phyloP scores from a whole-genome alignment of 2,329 filamentous ascomycete species.

The Cadophora sp. region DNA sequence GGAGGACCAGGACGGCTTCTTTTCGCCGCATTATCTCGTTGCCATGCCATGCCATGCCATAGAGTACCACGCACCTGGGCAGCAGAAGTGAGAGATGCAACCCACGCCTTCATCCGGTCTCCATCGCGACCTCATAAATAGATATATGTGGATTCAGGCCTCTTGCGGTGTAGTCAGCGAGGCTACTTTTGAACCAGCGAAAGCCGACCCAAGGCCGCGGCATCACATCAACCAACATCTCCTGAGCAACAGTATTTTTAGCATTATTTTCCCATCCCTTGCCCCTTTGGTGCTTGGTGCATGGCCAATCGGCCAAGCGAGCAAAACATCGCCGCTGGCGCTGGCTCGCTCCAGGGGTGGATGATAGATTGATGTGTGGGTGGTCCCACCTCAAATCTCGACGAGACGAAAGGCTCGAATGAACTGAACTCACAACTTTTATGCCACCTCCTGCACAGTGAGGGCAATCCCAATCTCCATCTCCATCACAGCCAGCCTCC shows the following conservation, averaged over 20 bases:
- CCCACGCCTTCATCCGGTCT: constrained; percentile 3
- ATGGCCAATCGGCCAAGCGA: constrained; percentile 5
- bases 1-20: background rate
- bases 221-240: background rate
- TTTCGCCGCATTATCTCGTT: background rate
- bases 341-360: constrained; percentile 4
- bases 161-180: background rate
- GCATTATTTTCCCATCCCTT: constrained; percentile 17
- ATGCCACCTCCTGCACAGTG: background rate
- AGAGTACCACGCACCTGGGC: no score
- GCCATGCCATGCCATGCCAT: constrained; percentile 4
- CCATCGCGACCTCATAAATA: constrained; percentile 11
- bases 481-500: background rate
- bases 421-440: constrained; percentile 8
- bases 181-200: background rate
- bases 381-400: constrained; percentile 18
- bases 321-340: constrained; percentile 18
- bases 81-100: background rate
- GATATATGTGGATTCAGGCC: background rate
- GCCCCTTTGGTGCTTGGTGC: constrained; percentile 4
- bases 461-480: constrained; percentile 1
- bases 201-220: background rate
- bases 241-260: constrained; percentile 23
- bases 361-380: background rate
- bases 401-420: constrained; percentile 10